Percentiles rank a stretch among this genome's conserved stretches.
Evolutionary conservation across 495 filamentous ascomycete genomes (phyloP).

Genomic region (Chaetomidium leptoderma): DNA sequence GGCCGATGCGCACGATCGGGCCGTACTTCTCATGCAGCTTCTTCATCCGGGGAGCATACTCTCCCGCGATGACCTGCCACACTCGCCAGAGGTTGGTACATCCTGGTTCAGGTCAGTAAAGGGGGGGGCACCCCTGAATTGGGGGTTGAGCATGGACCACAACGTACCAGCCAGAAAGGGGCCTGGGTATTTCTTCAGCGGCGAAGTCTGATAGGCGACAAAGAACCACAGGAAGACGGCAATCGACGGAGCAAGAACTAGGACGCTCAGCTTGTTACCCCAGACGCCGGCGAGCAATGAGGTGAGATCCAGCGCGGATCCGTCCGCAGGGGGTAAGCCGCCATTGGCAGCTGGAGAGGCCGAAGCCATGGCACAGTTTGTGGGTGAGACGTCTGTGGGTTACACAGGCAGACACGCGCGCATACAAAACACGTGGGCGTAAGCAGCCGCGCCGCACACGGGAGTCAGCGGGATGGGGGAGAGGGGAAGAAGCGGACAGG

Average conservation of each 20-base stretch:
- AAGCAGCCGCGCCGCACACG: neutral
- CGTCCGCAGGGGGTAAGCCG: neutral
- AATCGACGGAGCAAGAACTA: conserved; percentile 9
- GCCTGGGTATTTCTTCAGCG: conserved; percentile 32
- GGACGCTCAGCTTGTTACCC: conserved; percentile 11
- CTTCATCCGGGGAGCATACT: conserved; percentile 27
- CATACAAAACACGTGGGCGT: neutral
- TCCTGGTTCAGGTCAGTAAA: conserved; percentile 17
- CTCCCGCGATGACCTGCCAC: conserved; percentile 24
- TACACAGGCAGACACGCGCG: neutral
- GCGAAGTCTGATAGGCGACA: conserved; percentile 26
- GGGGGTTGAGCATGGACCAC: neutral
- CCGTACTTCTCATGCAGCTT: conserved; percentile 38
- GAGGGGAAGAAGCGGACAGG: neutral
- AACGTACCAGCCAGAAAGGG: conserved; percentile 30
- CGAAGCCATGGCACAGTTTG: conserved; percentile 7
- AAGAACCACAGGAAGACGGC: conserved; percentile 27
- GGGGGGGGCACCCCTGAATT: neutral
- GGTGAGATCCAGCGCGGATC: conserved; percentile 1
- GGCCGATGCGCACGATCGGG: conserved; percentile 36
- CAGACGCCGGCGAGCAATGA: conserved; percentile 6
- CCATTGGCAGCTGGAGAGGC: conserved; percentile 6
- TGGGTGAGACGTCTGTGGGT: neutral
- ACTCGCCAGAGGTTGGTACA: conserved; percentile 34
- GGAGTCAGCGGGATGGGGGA: neutral